Evolutionary conservation across 73 alveolate species (phyloP).

Genomic region (Paramecium sonneborni): DNA sequence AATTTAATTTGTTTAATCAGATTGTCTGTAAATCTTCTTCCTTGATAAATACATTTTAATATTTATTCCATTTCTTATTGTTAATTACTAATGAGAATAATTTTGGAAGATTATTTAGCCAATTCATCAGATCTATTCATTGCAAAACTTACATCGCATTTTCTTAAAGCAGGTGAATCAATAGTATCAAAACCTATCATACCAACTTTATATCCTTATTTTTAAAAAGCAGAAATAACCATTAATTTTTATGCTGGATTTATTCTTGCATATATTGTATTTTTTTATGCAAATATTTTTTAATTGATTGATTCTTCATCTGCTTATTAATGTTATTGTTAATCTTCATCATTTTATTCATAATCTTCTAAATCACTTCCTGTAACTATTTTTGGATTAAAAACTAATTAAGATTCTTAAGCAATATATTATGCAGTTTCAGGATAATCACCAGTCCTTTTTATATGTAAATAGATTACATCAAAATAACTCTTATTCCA

Average conservation of each 20-base stretch:
- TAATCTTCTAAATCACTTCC: not conserved
- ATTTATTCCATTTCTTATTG: not conserved
- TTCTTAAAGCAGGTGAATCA: conserved; percentile 30
- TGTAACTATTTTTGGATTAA: not conserved
- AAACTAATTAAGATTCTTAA: not conserved
- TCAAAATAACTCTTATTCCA: not conserved
- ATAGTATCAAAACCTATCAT: conserved; percentile 1
- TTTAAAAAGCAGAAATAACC: conserved; percentile 43
- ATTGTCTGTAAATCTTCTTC: not conserved
- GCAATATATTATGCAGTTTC: not conserved
- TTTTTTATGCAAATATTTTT: not conserved
- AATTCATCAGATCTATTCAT: conserved; percentile 14
- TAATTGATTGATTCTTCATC: not conserved
- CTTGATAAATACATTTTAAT: not conserved
- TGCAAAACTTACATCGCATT: conserved; percentile 44
- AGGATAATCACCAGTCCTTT: conserved; percentile 36
- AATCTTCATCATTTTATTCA: not conserved
- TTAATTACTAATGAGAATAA: not conserved
- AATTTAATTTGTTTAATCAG: not conserved
- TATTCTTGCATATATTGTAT: not conserved
- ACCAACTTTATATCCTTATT: conserved; percentile 18
- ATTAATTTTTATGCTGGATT: conserved; percentile 50
- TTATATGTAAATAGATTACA: not conserved
- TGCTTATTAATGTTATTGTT: not conserved
- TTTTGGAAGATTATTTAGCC: conserved; percentile 20